Conservation (phyloP, 768 basidiomycete genomes). For the Russula ochroleuca region DNA sequence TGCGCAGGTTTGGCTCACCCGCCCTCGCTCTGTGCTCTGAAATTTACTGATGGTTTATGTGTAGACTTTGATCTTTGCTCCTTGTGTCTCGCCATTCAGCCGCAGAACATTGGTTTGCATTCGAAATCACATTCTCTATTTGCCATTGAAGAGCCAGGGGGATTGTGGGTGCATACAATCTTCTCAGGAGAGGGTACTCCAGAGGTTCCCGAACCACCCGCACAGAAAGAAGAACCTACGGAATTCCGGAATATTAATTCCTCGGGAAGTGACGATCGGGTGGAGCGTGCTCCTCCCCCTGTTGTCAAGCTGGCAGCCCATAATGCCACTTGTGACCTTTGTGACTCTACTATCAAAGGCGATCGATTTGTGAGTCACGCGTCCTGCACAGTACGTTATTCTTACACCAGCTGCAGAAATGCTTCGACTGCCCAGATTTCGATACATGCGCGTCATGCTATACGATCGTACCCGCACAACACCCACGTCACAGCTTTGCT, state of each 20-base stretch:
- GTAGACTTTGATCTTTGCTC: conserved; percentile 73
- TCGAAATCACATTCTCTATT: conserved; percentile 56
- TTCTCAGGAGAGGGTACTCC: conserved; percentile 40
- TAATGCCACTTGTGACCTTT: conserved; percentile 69
- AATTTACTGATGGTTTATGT: neutral
- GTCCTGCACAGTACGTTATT: neutral
- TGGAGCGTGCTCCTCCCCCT: neutral
- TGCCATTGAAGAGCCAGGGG: conserved; percentile 60
- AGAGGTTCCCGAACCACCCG: neutral
- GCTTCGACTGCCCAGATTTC: conserved; percentile 75
- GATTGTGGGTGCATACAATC: conserved; percentile 61
- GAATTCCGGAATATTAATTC: neutral
- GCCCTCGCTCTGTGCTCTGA: neutral
- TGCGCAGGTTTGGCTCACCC: conserved; percentile 50
- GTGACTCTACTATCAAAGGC: conserved; percentile 65
- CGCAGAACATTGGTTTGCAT: conserved; percentile 33
- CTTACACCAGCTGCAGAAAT: conserved; percentile 56
- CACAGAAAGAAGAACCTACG: neutral
- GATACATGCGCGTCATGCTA: conserved; percentile 74
- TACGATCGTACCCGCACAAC: conserved; percentile 65
- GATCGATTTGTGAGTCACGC: conserved; percentile 59
- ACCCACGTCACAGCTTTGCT: conserved; percentile 73
- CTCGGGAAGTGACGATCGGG: neutral
- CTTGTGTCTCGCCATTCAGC: conserved; percentile 41
- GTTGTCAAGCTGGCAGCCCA: conserved; percentile 43